Conservation (phyloP, 441 rosid genomes). For the Pelargonium myrrhifolium region DNA sequence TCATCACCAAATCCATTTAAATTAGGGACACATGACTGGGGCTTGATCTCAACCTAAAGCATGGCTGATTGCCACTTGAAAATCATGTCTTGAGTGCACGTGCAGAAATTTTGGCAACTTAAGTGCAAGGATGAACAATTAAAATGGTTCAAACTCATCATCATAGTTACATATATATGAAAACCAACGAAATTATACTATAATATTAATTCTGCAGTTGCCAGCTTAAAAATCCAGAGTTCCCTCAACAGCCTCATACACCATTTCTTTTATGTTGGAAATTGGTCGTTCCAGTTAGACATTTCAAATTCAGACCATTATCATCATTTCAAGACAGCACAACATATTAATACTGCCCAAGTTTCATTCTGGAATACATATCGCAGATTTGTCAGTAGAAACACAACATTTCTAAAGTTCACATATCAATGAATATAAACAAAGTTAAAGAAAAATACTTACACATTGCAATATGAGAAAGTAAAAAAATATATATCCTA, state of each 20-base stretch:
- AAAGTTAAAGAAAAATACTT: not conserved
- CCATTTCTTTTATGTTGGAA: not conserved
- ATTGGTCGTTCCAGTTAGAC: not conserved
- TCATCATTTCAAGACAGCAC: not conserved
- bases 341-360: not conserved
- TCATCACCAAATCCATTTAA: not conserved
- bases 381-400: not conserved
- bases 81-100: not conserved
- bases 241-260: not conserved
- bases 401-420: not conserved
- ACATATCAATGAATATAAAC: not conserved
- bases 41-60: not conserved
- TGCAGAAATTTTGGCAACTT: not conserved
- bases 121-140: not conserved
- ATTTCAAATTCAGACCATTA: not conserved
- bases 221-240: not conserved
- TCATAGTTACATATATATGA: not conserved
- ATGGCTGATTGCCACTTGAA: not conserved
- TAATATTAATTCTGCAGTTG: not conserved
- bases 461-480: not conserved
- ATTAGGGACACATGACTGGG: conserved; percentile 1
- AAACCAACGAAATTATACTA: not conserved
- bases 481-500: no score
- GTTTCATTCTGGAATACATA: not conserved
- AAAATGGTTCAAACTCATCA: not conserved